These are phyloP conservation scores for Plasmodium falciparum DNA, from an alignment of 169 alveolate species.

Conservation along the genomic window DNA sequence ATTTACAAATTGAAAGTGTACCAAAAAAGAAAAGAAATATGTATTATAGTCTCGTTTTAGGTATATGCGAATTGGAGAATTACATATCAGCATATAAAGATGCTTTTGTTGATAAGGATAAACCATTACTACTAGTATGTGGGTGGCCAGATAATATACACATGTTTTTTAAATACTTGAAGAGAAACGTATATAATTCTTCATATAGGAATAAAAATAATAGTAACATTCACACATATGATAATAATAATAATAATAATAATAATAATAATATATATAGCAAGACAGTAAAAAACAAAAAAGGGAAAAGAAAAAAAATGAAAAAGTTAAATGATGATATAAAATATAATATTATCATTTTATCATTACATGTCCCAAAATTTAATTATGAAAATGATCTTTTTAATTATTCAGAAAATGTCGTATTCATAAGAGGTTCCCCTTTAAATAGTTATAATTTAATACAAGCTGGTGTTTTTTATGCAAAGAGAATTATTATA, in stretches of 20 bases:
- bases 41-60: slow-evolving; percentile 31
- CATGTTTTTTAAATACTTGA: slow-evolving; percentile 76
- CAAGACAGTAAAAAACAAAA: not conserved
- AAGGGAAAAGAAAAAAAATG: not conserved
- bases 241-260: not conserved
- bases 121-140: slow-evolving; percentile 80
- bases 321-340: not conserved
- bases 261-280: not conserved
- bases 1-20: not conserved
- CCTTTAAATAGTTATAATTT: slow-evolving; percentile 78
- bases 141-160: slow-evolving; percentile 85
- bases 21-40: not conserved
- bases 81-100: slow-evolving; percentile 66
- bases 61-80: slow-evolving; percentile 59
- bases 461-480: slow-evolving; percentile 79
- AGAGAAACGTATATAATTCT: slow-evolving; percentile 17
- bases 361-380: slow-evolving; percentile 80
- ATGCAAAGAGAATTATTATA: slow-evolving; percentile 66
- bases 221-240: no score
- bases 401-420: slow-evolving; percentile 55
- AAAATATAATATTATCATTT: slow-evolving; percentile 67
- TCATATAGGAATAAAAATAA: no score
- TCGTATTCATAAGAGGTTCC: slow-evolving; percentile 84
- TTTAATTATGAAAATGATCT: slow-evolving; percentile 75
- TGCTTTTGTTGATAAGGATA: slow-evolving; percentile 32